A percentile compares a stretch with the other conserved stretches of the same genome.
Conservation (phyloP, 345 rosid genomes). For the Pistacia integerrima region DNA sequence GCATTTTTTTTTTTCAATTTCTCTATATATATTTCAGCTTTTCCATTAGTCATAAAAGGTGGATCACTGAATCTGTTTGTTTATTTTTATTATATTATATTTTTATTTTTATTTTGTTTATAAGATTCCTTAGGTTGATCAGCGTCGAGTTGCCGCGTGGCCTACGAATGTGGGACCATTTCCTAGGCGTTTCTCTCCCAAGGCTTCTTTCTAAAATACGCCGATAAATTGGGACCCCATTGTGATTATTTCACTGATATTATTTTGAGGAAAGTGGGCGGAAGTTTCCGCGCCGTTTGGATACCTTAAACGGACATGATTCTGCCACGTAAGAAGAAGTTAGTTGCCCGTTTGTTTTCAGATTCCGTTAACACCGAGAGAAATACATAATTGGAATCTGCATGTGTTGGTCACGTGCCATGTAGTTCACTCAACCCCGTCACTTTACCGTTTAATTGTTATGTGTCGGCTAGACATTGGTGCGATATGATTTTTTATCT, state of each 20-base stretch:
- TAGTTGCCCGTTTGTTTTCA: neutral
- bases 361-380: neutral
- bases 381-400: neutral
- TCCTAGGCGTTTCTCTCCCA: neutral
- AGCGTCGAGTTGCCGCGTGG: slow-evolving; percentile 72
- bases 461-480: neutral
- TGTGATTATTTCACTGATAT: slow-evolving; percentile 17
- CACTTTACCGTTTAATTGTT: too few relatives aligned
- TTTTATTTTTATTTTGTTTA: neutral
- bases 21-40: neutral
- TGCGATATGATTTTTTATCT: too few relatives aligned
- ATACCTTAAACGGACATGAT: slow-evolving; percentile 16
- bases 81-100: neutral
- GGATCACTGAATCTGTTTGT: too few relatives aligned
- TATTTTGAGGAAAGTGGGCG: slow-evolving; percentile 24
- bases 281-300: slow-evolving; percentile 30
- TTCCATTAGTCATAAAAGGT: too few relatives aligned
- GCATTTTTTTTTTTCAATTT: neutral
- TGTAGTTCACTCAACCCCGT: neutral
- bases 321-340: slow-evolving; percentile 20
- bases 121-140: slow-evolving; percentile 34
- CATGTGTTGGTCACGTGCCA: slow-evolving; percentile 10
- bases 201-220: neutral
- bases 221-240: slow-evolving; percentile 19
- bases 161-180: slow-evolving; percentile 11